Evolutionary conservation across 1,284 basidiomycete genomes (phyloP).

Genomic region (Fomitiporia mediterranea): DNA sequence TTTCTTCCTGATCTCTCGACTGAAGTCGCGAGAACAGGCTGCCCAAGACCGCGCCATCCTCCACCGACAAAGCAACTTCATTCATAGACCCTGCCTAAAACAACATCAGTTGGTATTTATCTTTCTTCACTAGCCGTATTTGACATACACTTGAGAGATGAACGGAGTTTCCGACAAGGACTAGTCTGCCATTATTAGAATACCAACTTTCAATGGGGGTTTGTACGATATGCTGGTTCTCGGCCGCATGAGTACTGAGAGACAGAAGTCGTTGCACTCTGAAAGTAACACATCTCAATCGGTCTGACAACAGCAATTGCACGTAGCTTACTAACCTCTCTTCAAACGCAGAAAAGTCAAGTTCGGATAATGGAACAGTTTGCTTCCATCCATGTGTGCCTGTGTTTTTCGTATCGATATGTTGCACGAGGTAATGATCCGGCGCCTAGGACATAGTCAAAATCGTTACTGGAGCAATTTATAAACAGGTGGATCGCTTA

Average conservation of each 20-base stretch:
- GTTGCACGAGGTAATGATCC: constrained; percentile 2
- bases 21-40: constrained; percentile 52
- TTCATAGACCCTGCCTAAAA: constrained; percentile 9
- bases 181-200: constrained; percentile 36
- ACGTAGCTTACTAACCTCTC: constrained; percentile 1
- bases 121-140: neutral
- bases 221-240: constrained; percentile 10
- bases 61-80: constrained; percentile 31
- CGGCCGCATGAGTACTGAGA: neutral
- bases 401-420: neutral
- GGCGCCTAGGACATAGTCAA: neutral
- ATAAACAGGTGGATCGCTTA: neutral
- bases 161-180: constrained; percentile 46
- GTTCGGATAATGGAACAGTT: neutral
- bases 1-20: constrained; percentile 37
- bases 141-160: constrained; percentile 36
- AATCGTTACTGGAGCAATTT: neutral
- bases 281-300: neutral
- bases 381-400: neutral
- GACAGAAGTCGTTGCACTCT: constrained; percentile 13
- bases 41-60: constrained; percentile 54
- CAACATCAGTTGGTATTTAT: neutral
- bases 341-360: constrained; percentile 13
- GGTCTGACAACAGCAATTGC: neutral
- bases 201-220: constrained; percentile 42